These are phyloP conservation scores for Yarrowia osloensis DNA, from an alignment of 805 yeast genomes.

Conservation along the genomic window DNA sequence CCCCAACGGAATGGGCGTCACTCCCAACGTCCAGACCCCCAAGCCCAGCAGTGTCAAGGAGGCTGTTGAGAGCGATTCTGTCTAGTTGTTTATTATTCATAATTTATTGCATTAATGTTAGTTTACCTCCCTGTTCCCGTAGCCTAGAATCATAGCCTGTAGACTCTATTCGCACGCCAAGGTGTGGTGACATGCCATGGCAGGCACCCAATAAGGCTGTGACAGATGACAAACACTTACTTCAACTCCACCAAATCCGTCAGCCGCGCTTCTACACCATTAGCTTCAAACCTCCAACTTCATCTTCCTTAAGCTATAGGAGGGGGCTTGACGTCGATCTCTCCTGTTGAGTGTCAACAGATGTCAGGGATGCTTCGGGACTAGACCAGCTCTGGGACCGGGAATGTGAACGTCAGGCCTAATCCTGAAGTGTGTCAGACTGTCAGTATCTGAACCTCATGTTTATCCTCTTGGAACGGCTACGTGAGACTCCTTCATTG, in stretches of 20 bases:
- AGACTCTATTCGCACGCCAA: not conserved
- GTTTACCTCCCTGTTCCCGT: too few relatives aligned
- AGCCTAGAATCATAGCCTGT: too few relatives aligned
- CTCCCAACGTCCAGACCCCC: constrained; percentile 29
- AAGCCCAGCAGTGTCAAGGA: constrained; percentile 20
- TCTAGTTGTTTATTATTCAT: not conserved
- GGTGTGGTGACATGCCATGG: not conserved
- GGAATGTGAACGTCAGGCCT: not conserved
- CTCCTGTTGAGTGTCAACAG: not conserved
- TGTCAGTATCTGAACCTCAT: not conserved
- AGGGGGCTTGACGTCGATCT: not conserved
- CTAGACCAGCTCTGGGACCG: not conserved
- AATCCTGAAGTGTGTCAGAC: not conserved
- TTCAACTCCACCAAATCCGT: not conserved
- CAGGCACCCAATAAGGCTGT: not conserved
- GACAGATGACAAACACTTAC: not conserved
- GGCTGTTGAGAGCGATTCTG: constrained; percentile 22
- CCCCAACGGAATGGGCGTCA: constrained; percentile 15
- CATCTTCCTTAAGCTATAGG: not conserved
- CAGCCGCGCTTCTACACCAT: not conserved
- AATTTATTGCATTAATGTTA: constrained; percentile 28
- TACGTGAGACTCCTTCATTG: not conserved
- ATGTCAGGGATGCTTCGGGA: not conserved
- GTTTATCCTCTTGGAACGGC: not conserved
- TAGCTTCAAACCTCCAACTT: not conserved